Base-by-base conservation (phyloP, 177 flowering plant species). In the Tripterygium wilfordii region DNA sequence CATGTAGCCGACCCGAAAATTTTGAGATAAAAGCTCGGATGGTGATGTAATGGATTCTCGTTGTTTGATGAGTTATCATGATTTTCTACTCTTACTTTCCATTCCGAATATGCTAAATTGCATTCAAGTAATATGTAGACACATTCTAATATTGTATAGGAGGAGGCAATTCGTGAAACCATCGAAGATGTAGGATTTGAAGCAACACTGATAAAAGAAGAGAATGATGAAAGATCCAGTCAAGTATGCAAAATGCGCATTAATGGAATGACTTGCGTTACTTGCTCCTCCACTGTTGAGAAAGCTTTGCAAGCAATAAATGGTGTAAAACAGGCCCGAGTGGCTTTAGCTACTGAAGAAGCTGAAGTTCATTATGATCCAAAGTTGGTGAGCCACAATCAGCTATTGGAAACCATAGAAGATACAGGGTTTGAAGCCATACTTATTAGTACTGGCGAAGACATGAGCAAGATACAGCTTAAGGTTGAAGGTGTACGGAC, bases 221-320 rank as follows among this genome's bases (percentile, higher is more conserved):
- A 71, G 15, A 23, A 43, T 1, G 53, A 36, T 54, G 80, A 76
- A 21, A 56, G 38, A 33, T 33, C 68, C 9, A 41, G 30, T n/a
- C 76, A 65, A 45, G 64, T 67, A 33, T 80, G 94, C 25, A 65
- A 83, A 18, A 57, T 89, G 13, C 74, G 45, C 3, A 76, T 84
- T 21, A 76, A 64, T 46, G 92, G 95, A 44, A 84, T 89, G 94
- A 82, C 88, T 21, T 87, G 96, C 62, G 75, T 94, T 27, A 62
- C 90, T 18, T 89, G 97, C 62, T 70, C 85, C 33, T 61, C 66
- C 14, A 62, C 94, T 2, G 61, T 83, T 47, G 94, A 86, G 61
- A 58, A 73, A 25, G 67, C 64, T 52, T 40, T 89, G 24, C 71
- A 52, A 50, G 57, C 39, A 8, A 23, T 77, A 39, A 66, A 27